Conservation (phyloP, 2,329 filamentous ascomycete species). For the Paraphoma chrysanthemicola region DNA sequence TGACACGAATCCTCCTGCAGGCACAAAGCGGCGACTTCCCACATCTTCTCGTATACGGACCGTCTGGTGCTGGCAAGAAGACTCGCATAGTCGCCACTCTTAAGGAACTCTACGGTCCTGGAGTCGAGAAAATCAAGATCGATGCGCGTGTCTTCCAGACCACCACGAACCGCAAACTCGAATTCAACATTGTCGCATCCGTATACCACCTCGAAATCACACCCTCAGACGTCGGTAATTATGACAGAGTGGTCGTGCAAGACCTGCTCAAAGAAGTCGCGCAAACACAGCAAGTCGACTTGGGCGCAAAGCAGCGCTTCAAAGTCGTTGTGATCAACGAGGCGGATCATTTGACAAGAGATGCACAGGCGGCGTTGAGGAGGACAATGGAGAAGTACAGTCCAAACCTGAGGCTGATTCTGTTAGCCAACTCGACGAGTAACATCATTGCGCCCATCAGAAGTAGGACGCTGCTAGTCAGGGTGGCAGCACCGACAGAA, state of each 20-base stretch:
- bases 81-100: slow-evolving; percentile 94
- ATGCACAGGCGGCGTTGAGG: slow-evolving; percentile 93
- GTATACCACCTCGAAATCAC: slow-evolving; percentile 99
- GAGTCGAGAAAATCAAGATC: slow-evolving; percentile 99
- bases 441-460: slow-evolving; percentile 99
- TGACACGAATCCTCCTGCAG: slow-evolving; percentile 54
- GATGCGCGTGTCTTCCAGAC: slow-evolving; percentile 97
- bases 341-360: slow-evolving; percentile 89
- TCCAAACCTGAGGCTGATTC: slow-evolving; percentile 87
- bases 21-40: slow-evolving; percentile 97
- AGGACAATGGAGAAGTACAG: slow-evolving; percentile 99
- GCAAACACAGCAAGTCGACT: slow-evolving; percentile 98
- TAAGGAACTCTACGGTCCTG: slow-evolving; percentile 92
- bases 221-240: slow-evolving; percentile 93
- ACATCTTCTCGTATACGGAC: slow-evolving; percentile 95
- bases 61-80: slow-evolving; percentile 96
- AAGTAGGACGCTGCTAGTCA: slow-evolving; percentile 86
- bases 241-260: slow-evolving; percentile 94
- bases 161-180: slow-evolving; percentile 92
- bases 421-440: slow-evolving; percentile 93
- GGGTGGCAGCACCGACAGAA: slow-evolving; percentile 88
- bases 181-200: slow-evolving; percentile 98
- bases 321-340: slow-evolving; percentile 99
- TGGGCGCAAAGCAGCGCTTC: slow-evolving; percentile 87
- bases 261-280: slow-evolving; percentile 97